Percentiles rank a stretch among this genome's conserved stretches.
These are phyloP conservation scores for Lophiostoma macrostomum DNA, from an alignment of 495 filamentous ascomycete species.

Conservation along the genomic window DNA sequence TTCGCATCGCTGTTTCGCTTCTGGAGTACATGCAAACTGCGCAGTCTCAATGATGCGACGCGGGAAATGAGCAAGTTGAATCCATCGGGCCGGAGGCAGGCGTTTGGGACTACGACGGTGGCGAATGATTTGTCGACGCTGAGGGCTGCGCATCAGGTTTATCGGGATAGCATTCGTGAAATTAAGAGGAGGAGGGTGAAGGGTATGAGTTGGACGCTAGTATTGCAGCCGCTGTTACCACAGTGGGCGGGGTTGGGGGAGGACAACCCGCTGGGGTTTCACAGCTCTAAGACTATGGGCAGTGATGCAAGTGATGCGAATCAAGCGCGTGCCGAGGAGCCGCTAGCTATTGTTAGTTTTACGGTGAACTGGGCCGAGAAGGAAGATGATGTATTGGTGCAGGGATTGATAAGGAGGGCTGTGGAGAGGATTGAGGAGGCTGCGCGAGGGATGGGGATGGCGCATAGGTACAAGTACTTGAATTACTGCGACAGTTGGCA, in stretches of 20 bases:
- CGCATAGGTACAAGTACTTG: conserved; percentile 16
- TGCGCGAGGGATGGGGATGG: not conserved
- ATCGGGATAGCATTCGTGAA: too few relatives aligned
- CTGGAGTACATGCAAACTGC: too few relatives aligned
- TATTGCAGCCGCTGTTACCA: conserved; percentile 7
- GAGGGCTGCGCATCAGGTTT: too few relatives aligned
- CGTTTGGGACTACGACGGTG: too few relatives aligned
- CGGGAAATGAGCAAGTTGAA: too few relatives aligned
- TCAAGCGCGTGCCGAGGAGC: too few relatives aligned
- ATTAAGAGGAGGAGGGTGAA: conserved; percentile 5
- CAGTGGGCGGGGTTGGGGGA: conserved; percentile 5
- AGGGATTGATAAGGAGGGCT: conserved; percentile 29
- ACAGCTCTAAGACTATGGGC: too few relatives aligned
- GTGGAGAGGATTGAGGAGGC: conserved; percentile 22
- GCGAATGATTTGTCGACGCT: too few relatives aligned
- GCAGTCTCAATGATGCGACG: too few relatives aligned
- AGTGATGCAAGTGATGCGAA: too few relatives aligned
- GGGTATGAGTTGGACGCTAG: conserved; percentile 10
- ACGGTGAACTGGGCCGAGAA: conserved; percentile 34
- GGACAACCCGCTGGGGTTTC: conserved; percentile 35
- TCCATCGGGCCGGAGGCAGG: too few relatives aligned
- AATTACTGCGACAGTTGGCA: conserved; percentile 14
- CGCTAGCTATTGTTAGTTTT: conserved; percentile 36
- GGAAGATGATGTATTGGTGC: conserved; percentile 38
- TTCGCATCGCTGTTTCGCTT: too few relatives aligned